These are phyloP conservation scores for Blastobotrys parvus DNA, from an alignment of 805 yeast genomes.

Conservation along the genomic window DNA sequence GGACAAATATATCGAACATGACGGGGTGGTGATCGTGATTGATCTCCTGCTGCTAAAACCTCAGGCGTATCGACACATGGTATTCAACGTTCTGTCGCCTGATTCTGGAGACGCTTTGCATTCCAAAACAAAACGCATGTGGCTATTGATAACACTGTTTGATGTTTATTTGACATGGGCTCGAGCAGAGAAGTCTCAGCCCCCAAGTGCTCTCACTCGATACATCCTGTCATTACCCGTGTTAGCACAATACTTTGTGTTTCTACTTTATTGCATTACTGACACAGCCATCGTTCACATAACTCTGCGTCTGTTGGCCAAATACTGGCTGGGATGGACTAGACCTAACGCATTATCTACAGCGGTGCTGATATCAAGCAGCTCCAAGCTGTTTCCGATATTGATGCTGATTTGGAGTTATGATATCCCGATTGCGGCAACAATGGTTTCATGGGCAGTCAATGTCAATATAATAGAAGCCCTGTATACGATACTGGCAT, in stretches of 20 bases:
- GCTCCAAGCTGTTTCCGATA: conserved; percentile 79
- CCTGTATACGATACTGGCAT: conserved; percentile 35
- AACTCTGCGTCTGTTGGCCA: conserved; percentile 30
- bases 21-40: conserved; percentile 71
- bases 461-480: conserved; percentile 61
- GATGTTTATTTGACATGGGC: conserved; percentile 94
- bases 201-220: conserved; percentile 6
- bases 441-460: conserved; percentile 52
- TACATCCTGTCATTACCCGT: conserved; percentile 24
- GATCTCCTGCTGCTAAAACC: conserved; percentile 79
- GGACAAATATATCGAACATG: conserved; percentile 88
- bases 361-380: conserved; percentile 66
- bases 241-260: conserved; percentile 30
- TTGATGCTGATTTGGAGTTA: conserved; percentile 96
- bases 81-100: conserved; percentile 51
- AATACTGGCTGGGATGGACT: conserved; percentile 29
- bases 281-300: conserved; percentile 30
- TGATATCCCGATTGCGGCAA: conserved; percentile 62
- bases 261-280: conserved; percentile 27
- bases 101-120: conserved; percentile 12
- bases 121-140: conserved; percentile 34
- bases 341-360: conserved; percentile 44
- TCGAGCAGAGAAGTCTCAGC: conserved; percentile 54
- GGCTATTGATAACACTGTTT: conserved; percentile 60
- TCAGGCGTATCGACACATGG: conserved; percentile 71